These are phyloP conservation scores for Penicillium vulpinum DNA, from an alignment of 2,329 filamentous ascomycete species.

Conservation along the genomic window DNA sequence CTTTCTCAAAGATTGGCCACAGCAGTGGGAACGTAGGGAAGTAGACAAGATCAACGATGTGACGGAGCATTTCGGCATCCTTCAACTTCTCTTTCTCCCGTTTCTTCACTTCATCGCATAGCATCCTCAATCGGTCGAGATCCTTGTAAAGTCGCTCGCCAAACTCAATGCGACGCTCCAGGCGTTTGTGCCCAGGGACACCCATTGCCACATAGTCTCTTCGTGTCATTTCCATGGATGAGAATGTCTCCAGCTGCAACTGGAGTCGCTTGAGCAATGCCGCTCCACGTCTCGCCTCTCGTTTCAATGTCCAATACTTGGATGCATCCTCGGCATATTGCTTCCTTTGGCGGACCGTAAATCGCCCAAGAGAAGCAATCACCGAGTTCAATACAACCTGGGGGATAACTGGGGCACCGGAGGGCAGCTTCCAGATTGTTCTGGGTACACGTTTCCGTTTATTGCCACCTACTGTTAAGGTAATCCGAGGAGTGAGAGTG, in stretches of 20 bases:
- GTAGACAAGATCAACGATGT: conserved; percentile 84
- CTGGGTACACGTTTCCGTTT: conserved; percentile 63
- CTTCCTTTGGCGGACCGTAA: conserved; percentile 81
- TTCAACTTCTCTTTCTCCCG: conserved; percentile 77
- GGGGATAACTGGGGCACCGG: conserved; percentile 91
- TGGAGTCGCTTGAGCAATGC: conserved; percentile 90
- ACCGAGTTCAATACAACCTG: conserved; percentile 84
- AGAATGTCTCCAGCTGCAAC: conserved; percentile 92
- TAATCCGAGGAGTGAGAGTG: conserved; percentile 49
- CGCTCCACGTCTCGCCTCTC: conserved; percentile 86
- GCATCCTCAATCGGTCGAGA: conserved; percentile 69
- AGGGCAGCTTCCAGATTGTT: conserved; percentile 85
- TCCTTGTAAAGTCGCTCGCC: conserved; percentile 66
- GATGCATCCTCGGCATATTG: conserved; percentile 92
- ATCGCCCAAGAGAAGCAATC: conserved; percentile 77
- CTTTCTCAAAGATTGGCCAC: conserved; percentile 75
- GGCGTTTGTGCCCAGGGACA: conserved; percentile 71
- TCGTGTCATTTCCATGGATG: conserved; percentile 93
- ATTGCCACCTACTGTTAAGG: conserved; percentile 57
- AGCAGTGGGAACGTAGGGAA: conserved; percentile 82
- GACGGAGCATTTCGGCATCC: conserved; percentile 71
- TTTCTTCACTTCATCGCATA: conserved; percentile 70
- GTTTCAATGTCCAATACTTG: conserved; percentile 96
- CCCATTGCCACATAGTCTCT: conserved; percentile 97
- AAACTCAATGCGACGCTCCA: conserved; percentile 84